A percentile compares a stretch with the other conserved stretches of the same genome.
phyloP scores from a whole-genome alignment of 139 green algal genomes.

The Chlorella ohadii region DNA sequence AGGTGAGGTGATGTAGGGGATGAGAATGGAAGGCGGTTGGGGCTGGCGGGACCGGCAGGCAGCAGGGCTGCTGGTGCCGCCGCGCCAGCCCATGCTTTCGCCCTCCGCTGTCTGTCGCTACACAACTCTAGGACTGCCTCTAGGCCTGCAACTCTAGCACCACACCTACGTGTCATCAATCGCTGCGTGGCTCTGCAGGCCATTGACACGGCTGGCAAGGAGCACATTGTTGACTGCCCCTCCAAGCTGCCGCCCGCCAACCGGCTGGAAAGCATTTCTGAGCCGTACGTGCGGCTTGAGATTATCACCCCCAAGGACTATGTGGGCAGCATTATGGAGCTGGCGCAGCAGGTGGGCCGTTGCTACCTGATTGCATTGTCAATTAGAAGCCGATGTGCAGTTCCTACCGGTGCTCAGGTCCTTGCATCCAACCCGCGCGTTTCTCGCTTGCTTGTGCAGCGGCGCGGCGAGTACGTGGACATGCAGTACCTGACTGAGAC shows the following conservation, averaged over 20 bases:
- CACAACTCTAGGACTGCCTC: too few relatives aligned
- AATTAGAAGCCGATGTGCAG: too few relatives aligned
- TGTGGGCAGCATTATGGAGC: conserved; percentile 96
- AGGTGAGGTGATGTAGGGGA: not conserved
- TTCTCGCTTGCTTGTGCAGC: not conserved
- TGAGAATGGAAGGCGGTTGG: too few relatives aligned
- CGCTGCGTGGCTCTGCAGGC: too few relatives aligned
- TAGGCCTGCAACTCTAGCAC: too few relatives aligned
- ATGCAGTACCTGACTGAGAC: conserved; percentile 96
- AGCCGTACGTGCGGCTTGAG: conserved; percentile 95
- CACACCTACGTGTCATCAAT: too few relatives aligned
- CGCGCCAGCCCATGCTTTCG: too few relatives aligned
- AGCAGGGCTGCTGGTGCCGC: not conserved
- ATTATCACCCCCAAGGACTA: conserved; percentile 90
- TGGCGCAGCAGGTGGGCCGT: conserved; percentile 59
- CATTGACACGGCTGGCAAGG: conserved; percentile 61
- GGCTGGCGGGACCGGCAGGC: too few relatives aligned
- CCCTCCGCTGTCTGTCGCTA: too few relatives aligned
- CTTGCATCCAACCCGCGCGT: too few relatives aligned
- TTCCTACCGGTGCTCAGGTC: too few relatives aligned
- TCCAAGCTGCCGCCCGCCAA: conserved; percentile 81
- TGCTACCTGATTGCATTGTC: too few relatives aligned
- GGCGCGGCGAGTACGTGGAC: conserved; percentile 90
- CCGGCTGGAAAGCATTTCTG: conserved; percentile 76
- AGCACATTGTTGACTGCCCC: conserved; percentile 82